phyloP scores from a whole-genome alignment of 306 rosid genomes.

The Glycine latifolia region DNA sequence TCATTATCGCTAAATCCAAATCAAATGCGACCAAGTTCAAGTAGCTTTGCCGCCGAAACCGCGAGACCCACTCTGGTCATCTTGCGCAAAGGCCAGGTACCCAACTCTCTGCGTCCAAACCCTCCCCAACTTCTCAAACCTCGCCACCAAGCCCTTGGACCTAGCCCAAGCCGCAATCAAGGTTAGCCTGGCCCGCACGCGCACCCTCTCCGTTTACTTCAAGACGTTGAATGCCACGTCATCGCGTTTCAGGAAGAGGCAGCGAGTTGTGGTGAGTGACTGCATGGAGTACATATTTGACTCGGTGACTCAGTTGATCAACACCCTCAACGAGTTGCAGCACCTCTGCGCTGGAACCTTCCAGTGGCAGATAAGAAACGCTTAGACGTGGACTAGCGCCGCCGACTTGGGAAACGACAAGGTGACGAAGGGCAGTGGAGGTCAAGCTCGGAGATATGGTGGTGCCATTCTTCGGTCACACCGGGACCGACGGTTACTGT shows the following conservation, averaged over 20 bases:
- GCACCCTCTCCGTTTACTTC: constrained; percentile 54
- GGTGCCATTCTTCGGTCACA: no score
- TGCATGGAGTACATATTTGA: constrained; percentile 70
- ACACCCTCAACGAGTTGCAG: constrained; percentile 58
- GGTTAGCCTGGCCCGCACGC: constrained; percentile 63
- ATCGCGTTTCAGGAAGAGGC: constrained; percentile 21
- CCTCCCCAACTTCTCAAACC: constrained; percentile 57
- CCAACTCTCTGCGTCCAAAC: constrained; percentile 74
- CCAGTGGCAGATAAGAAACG: constrained; percentile 79
- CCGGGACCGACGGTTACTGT: no score
- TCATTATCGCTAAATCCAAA: no score
- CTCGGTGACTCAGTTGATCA: constrained; percentile 62
- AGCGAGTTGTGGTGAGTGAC: constrained; percentile 59
- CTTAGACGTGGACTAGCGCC: constrained; percentile 83
- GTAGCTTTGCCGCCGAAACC: constrained; percentile 34
- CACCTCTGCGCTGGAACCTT: constrained; percentile 59
- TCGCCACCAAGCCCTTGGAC: constrained; percentile 62
- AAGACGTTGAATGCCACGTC: constrained; percentile 1
- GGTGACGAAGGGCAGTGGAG: no score
- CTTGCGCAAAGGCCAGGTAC: constrained; percentile 76
- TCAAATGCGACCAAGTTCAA: no score
- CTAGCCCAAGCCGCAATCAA: constrained; percentile 74
- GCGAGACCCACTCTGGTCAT: constrained; percentile 64
- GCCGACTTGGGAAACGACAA: constrained; percentile 25
- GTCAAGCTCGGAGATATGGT: no score